Conservation (phyloP, 2,329 filamentous ascomycete genomes). For the Ophiostoma novo-ulmi region DNA sequence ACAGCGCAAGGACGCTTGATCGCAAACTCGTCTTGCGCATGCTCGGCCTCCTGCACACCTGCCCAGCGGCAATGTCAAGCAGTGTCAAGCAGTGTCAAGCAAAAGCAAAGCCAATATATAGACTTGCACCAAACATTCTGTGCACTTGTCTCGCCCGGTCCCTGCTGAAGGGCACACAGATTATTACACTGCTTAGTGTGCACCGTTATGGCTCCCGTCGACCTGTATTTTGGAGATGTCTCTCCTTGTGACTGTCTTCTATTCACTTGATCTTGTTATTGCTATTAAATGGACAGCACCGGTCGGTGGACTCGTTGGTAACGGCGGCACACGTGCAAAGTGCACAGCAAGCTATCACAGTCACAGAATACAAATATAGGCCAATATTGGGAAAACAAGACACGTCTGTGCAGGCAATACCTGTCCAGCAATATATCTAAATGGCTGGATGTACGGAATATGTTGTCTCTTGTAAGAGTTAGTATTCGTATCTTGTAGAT, state of each 20-base stretch:
- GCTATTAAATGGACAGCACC: not conserved
- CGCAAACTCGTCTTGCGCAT: not conserved
- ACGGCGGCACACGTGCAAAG: not conserved
- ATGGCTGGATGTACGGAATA: no score
- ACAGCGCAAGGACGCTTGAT: not conserved
- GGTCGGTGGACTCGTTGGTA: not conserved
- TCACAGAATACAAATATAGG: not conserved
- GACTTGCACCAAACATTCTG: not conserved
- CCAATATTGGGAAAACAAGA: not conserved
- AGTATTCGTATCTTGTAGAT: not conserved
- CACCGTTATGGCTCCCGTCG: not conserved
- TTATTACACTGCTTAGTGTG: not conserved
- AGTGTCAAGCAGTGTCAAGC: not conserved
- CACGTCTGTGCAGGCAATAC: not conserved
- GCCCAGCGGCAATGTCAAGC: not conserved
- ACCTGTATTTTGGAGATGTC: constrained; percentile 3
- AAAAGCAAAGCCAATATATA: not conserved
- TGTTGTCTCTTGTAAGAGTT: not conserved
- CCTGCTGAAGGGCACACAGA: not conserved
- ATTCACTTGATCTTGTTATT: not conserved
- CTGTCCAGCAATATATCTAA: not conserved
- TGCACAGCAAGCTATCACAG: not conserved
- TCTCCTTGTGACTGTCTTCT: not conserved
- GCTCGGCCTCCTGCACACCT: not conserved
- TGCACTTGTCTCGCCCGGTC: not conserved